These are phyloP conservation scores for Kodamaea fukazawae DNA, from an alignment of 805 yeast genomes.

Conservation along the genomic window DNA sequence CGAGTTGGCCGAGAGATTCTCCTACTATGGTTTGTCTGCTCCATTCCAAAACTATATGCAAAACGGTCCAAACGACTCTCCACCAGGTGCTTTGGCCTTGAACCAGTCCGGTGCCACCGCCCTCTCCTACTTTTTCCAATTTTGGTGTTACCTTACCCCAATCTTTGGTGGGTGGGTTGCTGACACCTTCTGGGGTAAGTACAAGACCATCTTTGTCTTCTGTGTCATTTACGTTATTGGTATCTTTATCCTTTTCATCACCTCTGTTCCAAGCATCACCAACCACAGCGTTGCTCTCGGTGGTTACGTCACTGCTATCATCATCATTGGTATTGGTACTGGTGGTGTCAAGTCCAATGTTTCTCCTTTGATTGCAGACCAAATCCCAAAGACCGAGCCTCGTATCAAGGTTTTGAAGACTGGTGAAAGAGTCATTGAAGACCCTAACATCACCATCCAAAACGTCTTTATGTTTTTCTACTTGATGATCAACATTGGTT, in stretches of 20 bases:
- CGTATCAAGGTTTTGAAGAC: slow-evolving; percentile 34
- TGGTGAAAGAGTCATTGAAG: slow-evolving; percentile 45
- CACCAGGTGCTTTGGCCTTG: slow-evolving; percentile 56
- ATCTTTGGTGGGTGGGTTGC: slow-evolving; percentile 72
- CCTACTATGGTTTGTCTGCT: slow-evolving; percentile 75
- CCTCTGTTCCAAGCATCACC: slow-evolving; percentile 63
- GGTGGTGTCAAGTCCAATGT: slow-evolving; percentile 81
- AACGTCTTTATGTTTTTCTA: slow-evolving; percentile 75
- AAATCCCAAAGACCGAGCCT: slow-evolving; percentile 40
- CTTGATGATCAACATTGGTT: slow-evolving; percentile 72
- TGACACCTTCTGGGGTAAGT: slow-evolving; percentile 73
- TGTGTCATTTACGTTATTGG: slow-evolving; percentile 60
- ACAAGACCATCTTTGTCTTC: slow-evolving; percentile 62
- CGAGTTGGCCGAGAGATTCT: slow-evolving; percentile 78
- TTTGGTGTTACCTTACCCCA: slow-evolving; percentile 82
- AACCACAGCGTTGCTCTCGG: slow-evolving; percentile 53
- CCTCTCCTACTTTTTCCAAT: slow-evolving; percentile 70
- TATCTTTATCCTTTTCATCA: slow-evolving; percentile 60
- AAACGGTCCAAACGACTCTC: slow-evolving; percentile 38
- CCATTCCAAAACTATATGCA: slow-evolving; percentile 81
- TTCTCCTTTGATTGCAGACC: slow-evolving; percentile 67
- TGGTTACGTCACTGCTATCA: slow-evolving; percentile 56
- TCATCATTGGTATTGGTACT: slow-evolving; percentile 70
- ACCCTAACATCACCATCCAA: slow-evolving; percentile 70
- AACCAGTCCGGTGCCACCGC: slow-evolving; percentile 68